Base-by-base conservation (phyloP, 352 stramenopile genomes). In the Aphanomyces cochlioides region DNA sequence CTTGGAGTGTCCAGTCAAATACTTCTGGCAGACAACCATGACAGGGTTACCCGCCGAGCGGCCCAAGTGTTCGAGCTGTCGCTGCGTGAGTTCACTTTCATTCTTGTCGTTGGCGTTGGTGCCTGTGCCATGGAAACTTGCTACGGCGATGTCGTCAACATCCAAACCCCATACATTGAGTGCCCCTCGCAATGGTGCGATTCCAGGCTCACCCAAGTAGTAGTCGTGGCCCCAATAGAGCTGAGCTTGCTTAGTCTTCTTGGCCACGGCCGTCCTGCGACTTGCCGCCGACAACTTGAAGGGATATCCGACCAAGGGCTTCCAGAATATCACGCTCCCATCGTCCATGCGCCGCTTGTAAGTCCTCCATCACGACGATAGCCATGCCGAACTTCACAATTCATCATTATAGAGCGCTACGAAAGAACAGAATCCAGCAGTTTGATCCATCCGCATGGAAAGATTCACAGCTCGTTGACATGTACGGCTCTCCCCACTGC, bases 161-260 rank as follows among this genome's bases (percentile, higher is more conserved):
- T 77, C 81, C 63, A 95, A 69, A 69, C 92, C 90, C 85, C 85
- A 95, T 28, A 85, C 80, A 47, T 76, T 81, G 57, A 95, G 60
- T 13, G 87, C 87, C 47, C 87, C 88, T 64, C 85, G 87, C 64
- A 95, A 63, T 47, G 87, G 85, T 53, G 87, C 83, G 34, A 95
- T 93, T 71, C 88, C 83, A 2, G 72, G 57, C 54, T 84, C 77
- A 13, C 75, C 76, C 15, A 72, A 50, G 70, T 82, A 93, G 69
- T 93, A 95, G 5, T 78, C 72, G 4, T 90, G 75, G 28, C 84
- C 84, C 82, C 84, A 95, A 37, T 82, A 79, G 7, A 75, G 61
- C 67, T 93, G 85, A 34, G 85, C 84, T 3, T 79, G 72, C 67
- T 89, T 74, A 10, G 92, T 47, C 77, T 92, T 92, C 58, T 84